phyloP scores from a whole-genome alignment of 805 yeast species.

The Lachancea dasiensis region DNA sequence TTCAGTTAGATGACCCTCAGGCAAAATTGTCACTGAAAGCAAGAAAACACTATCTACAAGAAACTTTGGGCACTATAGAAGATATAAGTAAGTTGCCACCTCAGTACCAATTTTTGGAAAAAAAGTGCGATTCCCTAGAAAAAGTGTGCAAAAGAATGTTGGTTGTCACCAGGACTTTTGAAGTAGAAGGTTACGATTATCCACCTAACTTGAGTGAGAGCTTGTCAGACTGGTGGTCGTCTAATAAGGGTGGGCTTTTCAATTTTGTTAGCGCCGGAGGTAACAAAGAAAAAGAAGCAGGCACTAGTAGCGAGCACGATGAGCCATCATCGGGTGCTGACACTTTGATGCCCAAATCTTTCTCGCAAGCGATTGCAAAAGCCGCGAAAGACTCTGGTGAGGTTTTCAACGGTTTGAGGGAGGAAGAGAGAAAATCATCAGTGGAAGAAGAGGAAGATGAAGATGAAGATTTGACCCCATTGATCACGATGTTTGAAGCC shows the following conservation, averaged over 20 bases:
- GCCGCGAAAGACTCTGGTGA: constrained; percentile 48
- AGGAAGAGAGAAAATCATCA: constrained; percentile 19
- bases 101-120: constrained; percentile 63
- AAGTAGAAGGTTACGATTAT: constrained; percentile 70
- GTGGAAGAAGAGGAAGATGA: constrained; percentile 36
- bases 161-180: constrained; percentile 56
- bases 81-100: constrained; percentile 68
- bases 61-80: constrained; percentile 58
- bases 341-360: constrained; percentile 53
- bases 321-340: constrained; percentile 1
- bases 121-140: constrained; percentile 58
- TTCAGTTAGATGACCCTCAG: constrained; percentile 27
- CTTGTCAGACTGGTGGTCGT: constrained; percentile 46
- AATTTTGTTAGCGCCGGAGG: constrained; percentile 10
- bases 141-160: constrained; percentile 49
- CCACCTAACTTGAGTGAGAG: constrained; percentile 76
- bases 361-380: constrained; percentile 62
- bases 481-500: constrained; percentile 39
- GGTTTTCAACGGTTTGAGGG: constrained; percentile 28
- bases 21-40: constrained; percentile 26
- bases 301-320: background rate
- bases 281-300: constrained; percentile 10
- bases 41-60: constrained; percentile 39
- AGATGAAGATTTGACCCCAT: constrained; percentile 46
- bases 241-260: constrained; percentile 23